Evolutionary conservation across 2,329 filamentous ascomycete genomes (phyloP).

Genomic region (Helotiales sp.): DNA sequence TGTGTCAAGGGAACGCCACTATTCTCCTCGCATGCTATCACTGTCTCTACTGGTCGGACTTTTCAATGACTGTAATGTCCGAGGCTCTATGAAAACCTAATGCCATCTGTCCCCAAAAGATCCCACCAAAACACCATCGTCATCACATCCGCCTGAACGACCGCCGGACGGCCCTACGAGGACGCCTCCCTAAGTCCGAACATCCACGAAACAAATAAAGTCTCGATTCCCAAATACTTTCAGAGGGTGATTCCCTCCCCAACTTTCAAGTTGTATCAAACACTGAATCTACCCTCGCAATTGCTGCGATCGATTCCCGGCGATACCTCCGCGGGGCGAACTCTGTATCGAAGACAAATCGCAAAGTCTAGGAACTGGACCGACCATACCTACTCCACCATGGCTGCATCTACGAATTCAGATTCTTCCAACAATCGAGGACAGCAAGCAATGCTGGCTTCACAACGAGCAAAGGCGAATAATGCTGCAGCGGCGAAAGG

Average conservation of each 20-base stretch:
- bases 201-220: slow-evolving; percentile 13
- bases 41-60: neutral
- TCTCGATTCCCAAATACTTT: slow-evolving; percentile 5
- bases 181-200: slow-evolving; percentile 22
- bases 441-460: slow-evolving; percentile 49
- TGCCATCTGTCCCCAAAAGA: neutral
- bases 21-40: no score
- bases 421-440: slow-evolving; percentile 36
- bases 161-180: neutral
- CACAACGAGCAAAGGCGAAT: slow-evolving; percentile 44
- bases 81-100: neutral
- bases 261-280: slow-evolving; percentile 37
- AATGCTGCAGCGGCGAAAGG: slow-evolving; percentile 28
- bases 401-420: slow-evolving; percentile 32
- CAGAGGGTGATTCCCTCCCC: slow-evolving; percentile 29
- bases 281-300: slow-evolving; percentile 34
- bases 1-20: no score
- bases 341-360: slow-evolving; percentile 28
- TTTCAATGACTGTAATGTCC: neutral
- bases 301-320: slow-evolving; percentile 32
- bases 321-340: slow-evolving; percentile 31
- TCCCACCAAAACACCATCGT: neutral
- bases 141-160: neutral
- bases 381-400: slow-evolving; percentile 33
- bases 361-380: slow-evolving; percentile 28